Evolutionary conservation across 306 rosid species (phyloP), one percentile per base, ranked within the genome.

Genomic region (cucumber (Cucumis sativus)): DNA sequence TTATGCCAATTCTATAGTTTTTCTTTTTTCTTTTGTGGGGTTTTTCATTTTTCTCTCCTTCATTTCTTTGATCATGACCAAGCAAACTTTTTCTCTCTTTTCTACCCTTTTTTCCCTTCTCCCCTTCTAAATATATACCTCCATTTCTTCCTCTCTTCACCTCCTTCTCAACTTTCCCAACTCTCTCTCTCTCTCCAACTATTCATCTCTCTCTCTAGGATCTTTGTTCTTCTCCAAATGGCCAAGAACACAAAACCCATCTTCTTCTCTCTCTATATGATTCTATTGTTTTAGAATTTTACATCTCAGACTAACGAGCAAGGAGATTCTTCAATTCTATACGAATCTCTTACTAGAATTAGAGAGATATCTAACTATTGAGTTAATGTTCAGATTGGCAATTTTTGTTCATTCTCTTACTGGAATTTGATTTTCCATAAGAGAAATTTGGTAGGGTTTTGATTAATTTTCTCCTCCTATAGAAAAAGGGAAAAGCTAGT

Each of bases 41-140:
- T 30, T 73, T 73, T 33, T 67, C 55, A 20, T 68, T 28, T 69
- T 47, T 47, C 17, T 33, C 54, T 47, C 45, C 45, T 73, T 21
- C 79, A 67, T 23, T 76, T 76, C 54, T 58, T 76, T 13, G 62
- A 33, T 45, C 54, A 73, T 57, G 79, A 76, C 79, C 68, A 59
- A 58, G 79, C 79, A 56, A 41, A 4, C 37, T 23, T 65, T 65
- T 40, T 62, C 40, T 69, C 75, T 28, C 18, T 25, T 40, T 43
- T 39, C 66, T 40, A 54, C 10, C 57, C 23, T 16, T 18, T 15
- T 35, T 51, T 20, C 30, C 59, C 37, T 18, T 54, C 28, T 10
- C n/a, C 37, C 23, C 17, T 43, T 25, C 33, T 77, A 16, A 77
- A 47, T 63, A 62, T 77, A 77, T 41, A 77, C 72, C 74, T 77